These are phyloP conservation scores for Zygnema circumcarinatum DNA, from an alignment of 139 green algal species.

Conservation along the genomic window DNA sequence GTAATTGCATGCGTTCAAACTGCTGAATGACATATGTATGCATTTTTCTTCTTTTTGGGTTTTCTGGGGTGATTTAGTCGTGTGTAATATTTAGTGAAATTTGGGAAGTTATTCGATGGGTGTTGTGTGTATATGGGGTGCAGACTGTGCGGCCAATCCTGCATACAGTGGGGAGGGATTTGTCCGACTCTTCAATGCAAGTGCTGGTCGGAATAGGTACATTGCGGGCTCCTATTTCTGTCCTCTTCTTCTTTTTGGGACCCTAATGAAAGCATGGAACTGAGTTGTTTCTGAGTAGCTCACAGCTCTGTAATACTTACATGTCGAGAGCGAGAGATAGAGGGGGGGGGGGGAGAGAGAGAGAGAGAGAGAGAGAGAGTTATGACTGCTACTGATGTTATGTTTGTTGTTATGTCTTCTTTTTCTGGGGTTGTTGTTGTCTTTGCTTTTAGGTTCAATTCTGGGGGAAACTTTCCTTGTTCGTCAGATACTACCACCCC, in stretches of 20 bases:
- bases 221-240: too few relatives aligned
- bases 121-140: background rate
- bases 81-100: background rate
- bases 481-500: background rate
- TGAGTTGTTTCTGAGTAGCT: too few relatives aligned
- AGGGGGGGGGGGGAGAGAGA: too few relatives aligned
- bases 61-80: background rate
- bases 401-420: too few relatives aligned
- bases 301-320: too few relatives aligned
- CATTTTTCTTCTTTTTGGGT: background rate
- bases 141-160: background rate
- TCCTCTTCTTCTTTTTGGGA: too few relatives aligned
- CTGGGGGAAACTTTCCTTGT: background rate
- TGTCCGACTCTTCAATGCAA: background rate
- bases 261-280: too few relatives aligned
- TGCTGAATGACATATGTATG: background rate
- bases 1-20: background rate
- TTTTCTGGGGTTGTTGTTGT: too few relatives aligned
- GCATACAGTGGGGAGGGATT: background rate
- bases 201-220: background rate
- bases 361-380: too few relatives aligned
- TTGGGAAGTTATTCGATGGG: background rate
- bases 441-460: too few relatives aligned
- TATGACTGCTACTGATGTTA: too few relatives aligned
- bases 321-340: too few relatives aligned